A percentile compares a stretch with the other conserved stretches of the same genome.
These are phyloP conservation scores for Coffea eugenioides DNA, from an alignment of 257 asterid species.

Conservation along the genomic window DNA sequence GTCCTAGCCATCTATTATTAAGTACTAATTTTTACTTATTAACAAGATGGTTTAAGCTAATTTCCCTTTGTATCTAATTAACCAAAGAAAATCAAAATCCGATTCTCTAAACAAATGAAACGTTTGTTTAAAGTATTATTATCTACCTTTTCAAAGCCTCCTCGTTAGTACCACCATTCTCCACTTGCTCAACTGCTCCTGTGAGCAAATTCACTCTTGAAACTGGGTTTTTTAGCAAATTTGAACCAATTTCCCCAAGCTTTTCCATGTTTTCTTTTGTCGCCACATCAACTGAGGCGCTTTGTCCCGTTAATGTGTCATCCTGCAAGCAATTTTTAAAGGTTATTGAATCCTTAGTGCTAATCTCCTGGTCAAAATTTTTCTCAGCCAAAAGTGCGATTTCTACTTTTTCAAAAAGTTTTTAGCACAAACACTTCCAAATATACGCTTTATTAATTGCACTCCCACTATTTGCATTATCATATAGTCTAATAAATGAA, in stretches of 20 bases:
- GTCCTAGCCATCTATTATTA: not conserved
- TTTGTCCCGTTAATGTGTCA: slow-evolving; percentile 22
- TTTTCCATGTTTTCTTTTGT: slow-evolving; percentile 38
- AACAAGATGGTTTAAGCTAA: not conserved
- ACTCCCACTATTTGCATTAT: too few relatives aligned
- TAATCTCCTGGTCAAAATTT: not conserved
- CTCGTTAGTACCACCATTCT: slow-evolving; percentile 31
- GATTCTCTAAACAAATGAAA: not conserved
- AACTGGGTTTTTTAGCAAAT: slow-evolving; percentile 38
- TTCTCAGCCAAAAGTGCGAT: too few relatives aligned
- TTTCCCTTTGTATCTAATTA: not conserved
- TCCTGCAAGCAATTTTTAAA: not conserved
- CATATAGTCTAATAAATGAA: too few relatives aligned
- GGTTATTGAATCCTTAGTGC: not conserved
- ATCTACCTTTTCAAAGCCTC: slow-evolving; percentile 32
- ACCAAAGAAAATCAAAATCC: not conserved
- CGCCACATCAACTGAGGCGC: slow-evolving; percentile 38
- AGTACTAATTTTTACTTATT: not conserved
- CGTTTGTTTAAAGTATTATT: not conserved
- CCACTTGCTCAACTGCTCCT: slow-evolving; percentile 25
- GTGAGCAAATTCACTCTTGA: slow-evolving; percentile 45
- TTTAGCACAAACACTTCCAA: too few relatives aligned
- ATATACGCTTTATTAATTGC: too few relatives aligned
- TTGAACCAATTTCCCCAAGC: slow-evolving; percentile 29
- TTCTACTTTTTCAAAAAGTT: too few relatives aligned